Percentiles rank a stretch among this genome's conserved stretches.
These are phyloP conservation scores for Fusarium acutatum DNA, from an alignment of 2,329 filamentous ascomycete species.

Conservation along the genomic window DNA sequence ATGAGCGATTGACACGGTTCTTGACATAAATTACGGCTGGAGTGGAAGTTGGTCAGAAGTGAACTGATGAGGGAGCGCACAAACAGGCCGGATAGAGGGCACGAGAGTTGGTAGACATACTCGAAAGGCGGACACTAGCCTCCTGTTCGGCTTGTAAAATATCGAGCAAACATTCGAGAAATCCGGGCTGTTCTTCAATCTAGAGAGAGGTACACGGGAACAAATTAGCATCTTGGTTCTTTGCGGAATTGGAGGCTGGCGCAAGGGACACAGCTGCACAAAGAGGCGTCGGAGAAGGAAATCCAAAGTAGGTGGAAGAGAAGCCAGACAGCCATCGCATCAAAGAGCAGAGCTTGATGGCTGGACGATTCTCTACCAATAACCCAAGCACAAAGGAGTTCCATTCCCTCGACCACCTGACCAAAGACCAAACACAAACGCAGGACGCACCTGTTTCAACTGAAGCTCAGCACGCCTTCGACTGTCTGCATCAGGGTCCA, in stretches of 20 bases:
- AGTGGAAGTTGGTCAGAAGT: slow-evolving; percentile 22
- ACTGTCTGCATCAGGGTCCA: slow-evolving; percentile 77
- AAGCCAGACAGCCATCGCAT: neutral
- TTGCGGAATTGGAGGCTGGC: slow-evolving; percentile 5
- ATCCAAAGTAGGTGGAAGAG: neutral
- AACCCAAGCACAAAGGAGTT: slow-evolving; percentile 2
- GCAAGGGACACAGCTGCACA: slow-evolving; percentile 27
- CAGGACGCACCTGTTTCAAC: slow-evolving; percentile 75
- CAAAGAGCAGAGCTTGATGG: neutral
- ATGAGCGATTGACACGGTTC: slow-evolving; percentile 93
- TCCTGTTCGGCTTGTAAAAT: slow-evolving; percentile 91
- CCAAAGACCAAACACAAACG: neutral
- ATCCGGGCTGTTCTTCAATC: slow-evolving; percentile 91
- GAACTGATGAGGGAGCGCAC: slow-evolving; percentile 32
- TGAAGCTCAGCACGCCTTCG: slow-evolving; percentile 81
- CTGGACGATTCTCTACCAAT: neutral
- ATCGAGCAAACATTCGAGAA: slow-evolving; percentile 88
- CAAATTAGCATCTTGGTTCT: slow-evolving; percentile 29
- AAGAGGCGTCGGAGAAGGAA: slow-evolving; percentile 15
- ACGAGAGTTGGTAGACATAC: slow-evolving; percentile 63
- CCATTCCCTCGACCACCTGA: slow-evolving; percentile 5
- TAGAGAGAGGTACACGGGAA: slow-evolving; percentile 49
- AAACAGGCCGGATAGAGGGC: slow-evolving; percentile 25
- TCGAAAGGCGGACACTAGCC: slow-evolving; percentile 82
- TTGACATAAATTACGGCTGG: slow-evolving; percentile 96